These are phyloP conservation scores for Nicotiana rustica DNA, from an alignment of 305 asterid genomes.

Conservation along the genomic window DNA sequence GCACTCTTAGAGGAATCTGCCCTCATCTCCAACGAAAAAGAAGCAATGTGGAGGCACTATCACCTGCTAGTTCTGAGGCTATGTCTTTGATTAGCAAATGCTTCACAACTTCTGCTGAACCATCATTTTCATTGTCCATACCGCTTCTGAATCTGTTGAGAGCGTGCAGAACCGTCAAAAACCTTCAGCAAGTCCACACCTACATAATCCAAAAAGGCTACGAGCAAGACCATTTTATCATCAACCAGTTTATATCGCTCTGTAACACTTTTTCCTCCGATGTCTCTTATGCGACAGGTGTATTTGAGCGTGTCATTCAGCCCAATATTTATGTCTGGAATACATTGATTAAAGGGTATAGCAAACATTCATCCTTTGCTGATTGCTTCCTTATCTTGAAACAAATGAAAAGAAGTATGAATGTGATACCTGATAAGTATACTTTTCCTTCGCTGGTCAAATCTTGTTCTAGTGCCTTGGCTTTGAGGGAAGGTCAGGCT, in stretches of 20 bases:
- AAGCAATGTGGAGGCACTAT: neutral
- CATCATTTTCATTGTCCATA: slow-evolving; percentile 39
- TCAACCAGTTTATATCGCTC: slow-evolving; percentile 59
- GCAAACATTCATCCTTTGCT: slow-evolving; percentile 45
- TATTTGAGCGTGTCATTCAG: slow-evolving; percentile 54
- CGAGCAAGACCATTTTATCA: slow-evolving; percentile 67
- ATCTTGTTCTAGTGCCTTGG: slow-evolving; percentile 53
- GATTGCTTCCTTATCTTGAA: slow-evolving; percentile 51
- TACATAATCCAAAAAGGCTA: slow-evolving; percentile 66
- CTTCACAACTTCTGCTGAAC: neutral
- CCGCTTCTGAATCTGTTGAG: slow-evolving; percentile 47
- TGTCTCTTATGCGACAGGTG: slow-evolving; percentile 51
- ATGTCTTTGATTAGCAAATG: slow-evolving; percentile 25
- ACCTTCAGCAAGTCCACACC: slow-evolving; percentile 60
- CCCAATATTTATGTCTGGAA: slow-evolving; percentile 80
- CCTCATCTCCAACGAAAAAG: neutral
- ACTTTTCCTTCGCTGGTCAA: slow-evolving; percentile 69
- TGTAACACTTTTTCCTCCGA: slow-evolving; percentile 48
- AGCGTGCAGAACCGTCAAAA: slow-evolving; percentile 54
- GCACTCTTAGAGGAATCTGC: neutral
- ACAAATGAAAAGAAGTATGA: slow-evolving; percentile 49
- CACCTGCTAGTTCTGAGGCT: neutral
- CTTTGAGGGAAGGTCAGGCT: slow-evolving; percentile 63
- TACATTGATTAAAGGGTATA: slow-evolving; percentile 58
- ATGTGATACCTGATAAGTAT: slow-evolving; percentile 59